Conservation (phyloP, 345 rosid species). For the Rhizophora mangle region DNA sequence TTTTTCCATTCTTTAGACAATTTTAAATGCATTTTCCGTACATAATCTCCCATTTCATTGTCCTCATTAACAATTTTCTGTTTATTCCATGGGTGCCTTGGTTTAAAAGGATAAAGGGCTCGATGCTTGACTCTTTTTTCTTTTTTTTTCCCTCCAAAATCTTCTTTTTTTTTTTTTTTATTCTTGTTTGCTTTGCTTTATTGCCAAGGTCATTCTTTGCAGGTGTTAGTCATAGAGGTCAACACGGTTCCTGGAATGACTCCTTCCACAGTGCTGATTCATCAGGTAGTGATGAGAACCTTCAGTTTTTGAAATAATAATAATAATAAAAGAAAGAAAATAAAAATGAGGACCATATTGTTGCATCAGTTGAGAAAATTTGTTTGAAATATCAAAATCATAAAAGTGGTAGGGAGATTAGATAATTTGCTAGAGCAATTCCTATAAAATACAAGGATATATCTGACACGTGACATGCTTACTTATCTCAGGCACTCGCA, state of each 20-base stretch:
- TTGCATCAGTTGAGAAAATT: neutral
- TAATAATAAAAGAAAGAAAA: no score
- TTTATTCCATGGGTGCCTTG: no score
- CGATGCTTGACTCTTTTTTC: no score
- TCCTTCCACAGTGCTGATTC: conserved; percentile 89
- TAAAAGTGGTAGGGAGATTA: no score
- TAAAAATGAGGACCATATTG: neutral
- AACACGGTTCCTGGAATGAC: conserved; percentile 98
- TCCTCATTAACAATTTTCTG: no score
- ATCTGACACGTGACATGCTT: neutral
- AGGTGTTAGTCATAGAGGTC: conserved; percentile 87
- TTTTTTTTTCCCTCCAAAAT: neutral
- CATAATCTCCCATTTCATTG: no score
- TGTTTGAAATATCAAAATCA: no score
- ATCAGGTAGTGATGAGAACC: conserved; percentile 53
- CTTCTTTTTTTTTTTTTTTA: neutral
- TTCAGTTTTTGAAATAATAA: no score
- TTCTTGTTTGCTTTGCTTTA: neutral
- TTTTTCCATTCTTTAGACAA: no score
- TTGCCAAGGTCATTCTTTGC: conserved; percentile 18
- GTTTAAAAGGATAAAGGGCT: no score
- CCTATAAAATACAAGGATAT: neutral
- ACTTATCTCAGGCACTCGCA: conserved; percentile 60
- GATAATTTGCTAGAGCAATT: no score
- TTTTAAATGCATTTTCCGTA: no score